These are phyloP conservation scores for Aechmea fasciata DNA, from an alignment of 176 grass and related monocot genomes.

Conservation along the genomic window DNA sequence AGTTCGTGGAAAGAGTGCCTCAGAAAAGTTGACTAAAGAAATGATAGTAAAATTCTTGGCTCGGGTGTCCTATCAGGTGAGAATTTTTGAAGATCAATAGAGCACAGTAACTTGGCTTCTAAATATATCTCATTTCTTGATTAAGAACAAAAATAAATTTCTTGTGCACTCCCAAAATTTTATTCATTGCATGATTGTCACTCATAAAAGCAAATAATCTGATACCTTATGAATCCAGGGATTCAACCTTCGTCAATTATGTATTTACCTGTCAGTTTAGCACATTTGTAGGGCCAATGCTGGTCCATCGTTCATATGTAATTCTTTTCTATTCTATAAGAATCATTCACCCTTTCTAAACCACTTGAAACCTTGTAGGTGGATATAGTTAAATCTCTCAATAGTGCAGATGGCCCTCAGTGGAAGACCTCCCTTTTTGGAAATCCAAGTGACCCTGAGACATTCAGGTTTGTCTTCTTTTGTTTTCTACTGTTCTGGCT, in stretches of 20 bases:
- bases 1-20: constrained; percentile 61
- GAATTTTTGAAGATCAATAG: neutral
- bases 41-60: constrained; percentile 82
- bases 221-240: too few relatives aligned
- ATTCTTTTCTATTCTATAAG: neutral
- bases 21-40: constrained; percentile 79
- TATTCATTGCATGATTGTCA: too few relatives aligned
- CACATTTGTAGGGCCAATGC: too few relatives aligned
- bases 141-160: too few relatives aligned
- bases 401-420: constrained; percentile 81
- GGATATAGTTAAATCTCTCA: constrained; percentile 89
- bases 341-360: neutral
- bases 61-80: constrained; percentile 81
- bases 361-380: constrained; percentile 40
- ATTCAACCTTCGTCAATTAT: too few relatives aligned
- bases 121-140: too few relatives aligned
- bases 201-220: too few relatives aligned
- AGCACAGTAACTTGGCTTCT: too few relatives aligned
- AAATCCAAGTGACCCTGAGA: constrained; percentile 89
- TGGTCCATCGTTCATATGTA: neutral
- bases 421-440: constrained; percentile 96
- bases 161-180: too few relatives aligned
- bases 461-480: constrained; percentile 52
- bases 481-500: neutral
- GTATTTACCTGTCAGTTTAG: too few relatives aligned